Evolutionary conservation across 1,284 basidiomycete genomes (phyloP), one percentile per base, ranked within the genome.

Genomic region (Ganoderma lucidum): DNA sequence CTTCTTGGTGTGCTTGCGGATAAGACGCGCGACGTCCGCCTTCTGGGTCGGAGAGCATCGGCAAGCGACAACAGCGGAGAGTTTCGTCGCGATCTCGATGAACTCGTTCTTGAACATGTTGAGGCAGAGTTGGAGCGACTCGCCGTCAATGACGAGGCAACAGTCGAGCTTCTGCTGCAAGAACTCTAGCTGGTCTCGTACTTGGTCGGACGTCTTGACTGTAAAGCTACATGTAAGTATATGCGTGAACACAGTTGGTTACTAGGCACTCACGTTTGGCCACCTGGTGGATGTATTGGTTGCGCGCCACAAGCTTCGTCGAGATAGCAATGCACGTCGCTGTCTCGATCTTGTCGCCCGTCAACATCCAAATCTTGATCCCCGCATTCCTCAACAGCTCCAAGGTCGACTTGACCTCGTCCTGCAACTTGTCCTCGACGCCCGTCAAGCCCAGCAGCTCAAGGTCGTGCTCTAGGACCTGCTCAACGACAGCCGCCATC

Each of bases 281-380:
- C 37, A 99, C 93, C 78, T 98, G 96, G 76, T 99, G 97, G 44
- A 99, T 98, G 79, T 98, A 99, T 80, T 99, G 98, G 77, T 96
- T 96, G 74, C 98, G 87, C 19, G 96, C 93, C 0, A 99, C 97
- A 32, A 99, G 85, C 79, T 99, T 99, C 39, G 95, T 98, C 45
- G 96, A 98, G 71, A 99, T 96, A 0, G 97, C 97, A 76, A 99
- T 99, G 81, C 97, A 98, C 41, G 97, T 94, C 8, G 98, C 98
- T 2, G 98, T 99, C 84, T 99, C 98, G 71, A 99, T 96, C 84
- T 99, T 99, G 83, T 99, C 98, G 0, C 98, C 98, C 0, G 98
- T 99, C 76, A 99, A 85, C 98, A 99, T 99, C 98, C 98, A 99
- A 67, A 99, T 98, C 85, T 96, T 98, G 82, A 99, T 92, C 1